Percentiles rank a stretch among this genome's conserved stretches.
Evolutionary conservation across 192 early-diverging fungal species (phyloP).

Genomic region (Borealophlyctis nickersoniae): DNA sequence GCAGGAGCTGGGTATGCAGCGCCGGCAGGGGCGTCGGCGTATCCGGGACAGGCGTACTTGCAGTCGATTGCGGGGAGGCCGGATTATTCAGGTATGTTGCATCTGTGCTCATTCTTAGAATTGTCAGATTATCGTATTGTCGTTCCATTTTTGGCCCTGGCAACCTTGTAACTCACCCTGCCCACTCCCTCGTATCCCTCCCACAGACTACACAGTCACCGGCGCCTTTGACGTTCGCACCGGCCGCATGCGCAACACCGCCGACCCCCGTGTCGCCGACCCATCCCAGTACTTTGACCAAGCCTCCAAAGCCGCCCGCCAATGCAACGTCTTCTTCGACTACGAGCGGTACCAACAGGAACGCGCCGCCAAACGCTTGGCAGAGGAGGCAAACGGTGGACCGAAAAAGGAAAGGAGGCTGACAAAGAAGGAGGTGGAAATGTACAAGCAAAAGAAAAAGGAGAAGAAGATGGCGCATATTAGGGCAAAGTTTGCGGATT

Average conservation of each 20-base stretch:
- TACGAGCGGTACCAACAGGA: constrained; percentile 34
- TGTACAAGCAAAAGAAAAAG: constrained; percentile 40
- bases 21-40: background rate
- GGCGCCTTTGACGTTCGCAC: constrained; percentile 31
- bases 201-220: constrained; percentile 26
- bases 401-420: constrained; percentile 20
- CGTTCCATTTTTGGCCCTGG: no score
- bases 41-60: background rate
- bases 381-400: constrained; percentile 1
- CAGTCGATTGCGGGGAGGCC: constrained; percentile 8
- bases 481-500: constrained; percentile 22
- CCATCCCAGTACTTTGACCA: constrained; percentile 36
- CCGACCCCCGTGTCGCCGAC: constrained; percentile 17
- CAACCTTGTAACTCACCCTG: no score
- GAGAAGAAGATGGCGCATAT: constrained; percentile 31
- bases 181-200: no score
- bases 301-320: constrained; percentile 30
- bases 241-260: constrained; percentile 30
- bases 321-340: constrained; percentile 36
- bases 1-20: background rate
- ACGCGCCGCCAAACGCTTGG: constrained; percentile 20
- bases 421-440: constrained; percentile 38
- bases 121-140: no score
- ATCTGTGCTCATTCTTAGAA: no score
- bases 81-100: constrained; percentile 19